Base-by-base conservation (phyloP, 192 early-diverging fungal species). In the Coemansia sp. region DNA sequence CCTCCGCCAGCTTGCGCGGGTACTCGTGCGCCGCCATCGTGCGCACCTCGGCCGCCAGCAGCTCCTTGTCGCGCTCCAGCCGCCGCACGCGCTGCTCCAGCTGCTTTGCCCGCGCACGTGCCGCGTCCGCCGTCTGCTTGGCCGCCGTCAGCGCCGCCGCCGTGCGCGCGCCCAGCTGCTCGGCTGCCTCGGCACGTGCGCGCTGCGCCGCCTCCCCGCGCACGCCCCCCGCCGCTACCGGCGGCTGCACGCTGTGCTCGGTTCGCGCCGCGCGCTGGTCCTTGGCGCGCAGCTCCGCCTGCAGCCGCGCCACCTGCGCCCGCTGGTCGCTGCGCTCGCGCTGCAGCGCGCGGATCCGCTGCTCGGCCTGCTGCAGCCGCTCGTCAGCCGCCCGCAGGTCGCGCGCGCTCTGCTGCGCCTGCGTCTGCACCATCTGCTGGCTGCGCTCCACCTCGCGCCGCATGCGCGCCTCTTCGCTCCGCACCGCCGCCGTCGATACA, bases 401-500 rank as follows among this genome's bases (percentile, higher is more conserved):
- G 14, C 61, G 59, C 3, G 57, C 39, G 4, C 43, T 43, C 33
- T 57, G 60, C 6, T 27, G 17, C 24, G 70, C 68, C 30, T 53
- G 42, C 21, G 70, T 61, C 10, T 61, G 56, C 2, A 71, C 48
- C 12, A 41, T 21, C 39, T 38, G 61, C 22, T 67, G 55, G 33
- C 57, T 61, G 40, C 50, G 57, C 50, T 78, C 74, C 9, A 78
- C 55, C 46, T 78, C 74, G 25, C 68, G 64, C 57, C 47, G 48
- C 15, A 61, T 48, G 8, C 74, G 61, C n/a, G 17, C 6, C 11
- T 78, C 74, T 17, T 78, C 74, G 0, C 57, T 64, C 0, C 74
- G 64, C 4, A 70, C 38, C 21, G 61, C 64, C 0, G 63, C 33
- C 61, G 67, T 61, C 2, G 64, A 45, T 1, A 59, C 38, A 37